phyloP scores from a whole-genome alignment of 2,329 filamentous ascomycete species.

The Aureobasidium sp. region DNA sequence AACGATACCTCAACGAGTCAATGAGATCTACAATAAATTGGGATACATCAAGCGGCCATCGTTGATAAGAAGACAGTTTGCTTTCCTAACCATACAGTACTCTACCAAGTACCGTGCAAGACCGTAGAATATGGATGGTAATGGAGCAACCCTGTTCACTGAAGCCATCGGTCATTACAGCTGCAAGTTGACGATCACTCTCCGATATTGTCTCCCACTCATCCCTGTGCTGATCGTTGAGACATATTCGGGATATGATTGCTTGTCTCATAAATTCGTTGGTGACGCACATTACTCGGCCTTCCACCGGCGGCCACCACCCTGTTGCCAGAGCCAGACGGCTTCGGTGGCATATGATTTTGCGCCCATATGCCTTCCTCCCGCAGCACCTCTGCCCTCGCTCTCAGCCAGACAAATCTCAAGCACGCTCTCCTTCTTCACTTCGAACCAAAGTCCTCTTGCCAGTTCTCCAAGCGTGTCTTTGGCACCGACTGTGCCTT shows the following conservation, averaged over 20 bases:
- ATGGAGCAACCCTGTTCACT: too few relatives aligned
- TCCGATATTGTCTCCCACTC: too few relatives aligned
- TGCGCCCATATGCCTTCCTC: constrained; percentile 61
- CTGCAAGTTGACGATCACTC: too few relatives aligned
- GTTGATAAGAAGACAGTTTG: too few relatives aligned
- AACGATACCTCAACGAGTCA: too few relatives aligned
- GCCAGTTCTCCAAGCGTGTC: constrained; percentile 42
- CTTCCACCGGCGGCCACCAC: constrained; percentile 53
- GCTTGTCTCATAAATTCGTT: not conserved
- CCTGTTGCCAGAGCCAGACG: constrained; percentile 76
- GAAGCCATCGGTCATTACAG: too few relatives aligned
- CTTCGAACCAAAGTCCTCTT: constrained; percentile 71
- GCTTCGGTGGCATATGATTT: constrained; percentile 81
- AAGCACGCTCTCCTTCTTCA: constrained; percentile 68
- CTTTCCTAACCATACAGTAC: too few relatives aligned
- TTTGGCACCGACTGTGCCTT: constrained; percentile 36
- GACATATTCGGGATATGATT: not conserved
- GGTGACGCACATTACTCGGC: constrained; percentile 26
- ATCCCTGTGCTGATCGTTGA: not conserved
- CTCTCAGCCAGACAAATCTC: constrained; percentile 71
- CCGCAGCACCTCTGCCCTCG: constrained; percentile 47
- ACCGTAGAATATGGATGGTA: too few relatives aligned
- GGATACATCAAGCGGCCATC: too few relatives aligned
- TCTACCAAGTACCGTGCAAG: too few relatives aligned
- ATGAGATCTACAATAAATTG: too few relatives aligned